Percentiles rank a stretch among this genome's conserved stretches.
Conservation (phyloP, 2,329 filamentous ascomycete genomes). For the Stachybotrys elegans region DNA sequence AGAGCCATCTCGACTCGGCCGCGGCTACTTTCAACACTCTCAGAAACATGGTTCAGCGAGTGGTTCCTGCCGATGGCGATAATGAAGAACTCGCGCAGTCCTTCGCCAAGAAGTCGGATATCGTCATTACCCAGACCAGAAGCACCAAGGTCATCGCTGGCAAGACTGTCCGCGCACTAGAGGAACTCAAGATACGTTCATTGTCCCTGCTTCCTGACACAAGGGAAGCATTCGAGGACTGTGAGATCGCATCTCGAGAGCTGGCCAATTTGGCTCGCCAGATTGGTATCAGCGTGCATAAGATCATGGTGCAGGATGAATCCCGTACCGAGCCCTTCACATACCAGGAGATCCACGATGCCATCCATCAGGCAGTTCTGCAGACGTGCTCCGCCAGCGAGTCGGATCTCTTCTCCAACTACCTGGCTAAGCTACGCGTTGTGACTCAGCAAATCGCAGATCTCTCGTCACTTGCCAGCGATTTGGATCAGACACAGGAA, state of each 20-base stretch:
- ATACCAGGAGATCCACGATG: slow-evolving; percentile 59
- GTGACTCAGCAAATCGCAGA: slow-evolving; percentile 63
- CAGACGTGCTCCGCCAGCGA: slow-evolving; percentile 51
- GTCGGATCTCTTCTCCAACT: slow-evolving; percentile 64
- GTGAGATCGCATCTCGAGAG: slow-evolving; percentile 58
- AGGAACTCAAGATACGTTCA: slow-evolving; percentile 71
- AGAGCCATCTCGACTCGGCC: slow-evolving; percentile 76
- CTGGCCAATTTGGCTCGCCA: slow-evolving; percentile 62
- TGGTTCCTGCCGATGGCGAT: slow-evolving; percentile 41
- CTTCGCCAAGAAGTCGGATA: slow-evolving; percentile 66
- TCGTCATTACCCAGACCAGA: slow-evolving; percentile 68
- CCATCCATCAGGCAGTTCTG: slow-evolving; percentile 50
- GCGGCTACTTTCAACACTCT: slow-evolving; percentile 61
- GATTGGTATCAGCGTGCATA: slow-evolving; percentile 62
- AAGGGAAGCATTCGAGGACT: slow-evolving; percentile 63
- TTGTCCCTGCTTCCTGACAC: slow-evolving; percentile 68
- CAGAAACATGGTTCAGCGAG: slow-evolving; percentile 62
- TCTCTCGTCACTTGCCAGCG: slow-evolving; percentile 63
- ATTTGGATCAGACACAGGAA: slow-evolving; percentile 68
- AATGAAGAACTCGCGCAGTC: slow-evolving; percentile 64
- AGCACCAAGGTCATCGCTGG: slow-evolving; percentile 78
- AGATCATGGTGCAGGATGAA: slow-evolving; percentile 62
- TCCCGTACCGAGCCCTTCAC: slow-evolving; percentile 63
- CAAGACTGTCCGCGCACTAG: slow-evolving; percentile 71
- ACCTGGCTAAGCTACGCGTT: slow-evolving; percentile 61